A percentile compares a stretch with the other conserved stretches of the same genome.
phyloP scores from a whole-genome alignment of 768 basidiomycete genomes.

The Amanita pseudoporphyria region DNA sequence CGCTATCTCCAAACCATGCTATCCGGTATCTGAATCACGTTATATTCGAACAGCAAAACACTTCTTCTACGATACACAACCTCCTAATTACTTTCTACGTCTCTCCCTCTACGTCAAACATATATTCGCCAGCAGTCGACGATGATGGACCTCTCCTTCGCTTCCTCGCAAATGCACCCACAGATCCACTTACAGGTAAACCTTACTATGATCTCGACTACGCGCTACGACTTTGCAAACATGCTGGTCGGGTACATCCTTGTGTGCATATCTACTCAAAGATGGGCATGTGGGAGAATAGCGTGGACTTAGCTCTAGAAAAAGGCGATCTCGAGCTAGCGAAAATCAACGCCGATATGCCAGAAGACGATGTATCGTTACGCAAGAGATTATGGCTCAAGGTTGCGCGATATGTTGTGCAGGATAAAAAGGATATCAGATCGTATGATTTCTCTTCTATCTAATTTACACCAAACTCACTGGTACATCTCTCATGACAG shows the following conservation, averaged over 20 bases:
- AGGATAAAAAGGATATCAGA: conserved; percentile 97
- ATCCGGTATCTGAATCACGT: conserved; percentile 83
- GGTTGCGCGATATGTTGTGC: conserved; percentile 97
- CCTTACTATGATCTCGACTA: conserved; percentile 98
- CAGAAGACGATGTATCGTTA: conserved; percentile 78
- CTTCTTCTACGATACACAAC: conserved; percentile 86
- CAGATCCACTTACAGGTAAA: conserved; percentile 70
- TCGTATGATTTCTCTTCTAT: conserved; percentile 50
- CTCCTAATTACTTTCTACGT: conserved; percentile 84
- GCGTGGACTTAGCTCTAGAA: conserved; percentile 88
- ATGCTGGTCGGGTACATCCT: conserved; percentile 68
- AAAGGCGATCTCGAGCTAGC: conserved; percentile 95
- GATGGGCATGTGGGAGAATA: conserved; percentile 96
- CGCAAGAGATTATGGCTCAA: conserved; percentile 97
- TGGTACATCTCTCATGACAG: conserved; percentile 29
- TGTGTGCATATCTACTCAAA: conserved; percentile 97
- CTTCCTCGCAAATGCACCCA: conserved; percentile 76
- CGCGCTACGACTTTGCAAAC: conserved; percentile 86
- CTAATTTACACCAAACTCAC: not conserved
- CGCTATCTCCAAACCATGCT: conserved; percentile 73
- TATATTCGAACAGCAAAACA: conserved; percentile 72
- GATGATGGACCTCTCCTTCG: conserved; percentile 74
- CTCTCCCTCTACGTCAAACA: conserved; percentile 34
- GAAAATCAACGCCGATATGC: conserved; percentile 91
- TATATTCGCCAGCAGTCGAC: conserved; percentile 20